Conservation (phyloP, 1,284 basidiomycete species). For the Mycena sp. region DNA sequence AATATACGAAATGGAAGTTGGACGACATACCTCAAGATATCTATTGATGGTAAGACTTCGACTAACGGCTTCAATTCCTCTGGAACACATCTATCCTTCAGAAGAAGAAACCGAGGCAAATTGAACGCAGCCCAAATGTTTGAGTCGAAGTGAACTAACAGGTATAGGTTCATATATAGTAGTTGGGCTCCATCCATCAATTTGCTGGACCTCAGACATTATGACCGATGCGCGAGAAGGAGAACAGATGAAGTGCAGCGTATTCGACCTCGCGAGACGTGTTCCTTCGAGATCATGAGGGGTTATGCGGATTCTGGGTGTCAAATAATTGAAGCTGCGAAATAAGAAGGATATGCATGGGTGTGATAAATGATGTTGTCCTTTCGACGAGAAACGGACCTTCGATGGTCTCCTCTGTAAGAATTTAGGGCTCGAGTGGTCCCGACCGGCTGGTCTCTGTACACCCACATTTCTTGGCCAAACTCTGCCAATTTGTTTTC, state of each 20-base stretch:
- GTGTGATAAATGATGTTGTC: too few relatives aligned
- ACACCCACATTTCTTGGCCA: constrained; percentile 85
- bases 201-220: constrained; percentile 65
- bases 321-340: constrained; percentile 84
- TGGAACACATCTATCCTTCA: constrained; percentile 80
- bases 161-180: constrained; percentile 90
- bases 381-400: too few relatives aligned
- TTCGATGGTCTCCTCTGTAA: constrained; percentile 78
- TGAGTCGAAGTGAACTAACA: constrained; percentile 51
- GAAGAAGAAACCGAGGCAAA: constrained; percentile 12
- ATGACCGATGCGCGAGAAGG: constrained; percentile 77
- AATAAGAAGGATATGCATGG: too few relatives aligned
- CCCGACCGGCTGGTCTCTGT: constrained; percentile 64
- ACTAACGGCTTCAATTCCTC: constrained; percentile 78
- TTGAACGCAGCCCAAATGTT: constrained; percentile 1
- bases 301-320: constrained; percentile 75
- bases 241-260: constrained; percentile 90
- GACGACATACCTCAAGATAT: constrained; percentile 68
- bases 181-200: constrained; percentile 68
- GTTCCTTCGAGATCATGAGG: constrained; percentile 74
- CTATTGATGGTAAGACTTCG: constrained; percentile 67
- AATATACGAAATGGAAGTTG: not conserved
- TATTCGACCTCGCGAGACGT: constrained; percentile 60
- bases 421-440: constrained; percentile 85
- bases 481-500: constrained; percentile 67